A percentile compares a stretch with the other conserved stretches of the same genome.
These are phyloP conservation scores for Fusarium secorum DNA, from an alignment of 2,329 filamentous ascomycete species.

Conservation along the genomic window DNA sequence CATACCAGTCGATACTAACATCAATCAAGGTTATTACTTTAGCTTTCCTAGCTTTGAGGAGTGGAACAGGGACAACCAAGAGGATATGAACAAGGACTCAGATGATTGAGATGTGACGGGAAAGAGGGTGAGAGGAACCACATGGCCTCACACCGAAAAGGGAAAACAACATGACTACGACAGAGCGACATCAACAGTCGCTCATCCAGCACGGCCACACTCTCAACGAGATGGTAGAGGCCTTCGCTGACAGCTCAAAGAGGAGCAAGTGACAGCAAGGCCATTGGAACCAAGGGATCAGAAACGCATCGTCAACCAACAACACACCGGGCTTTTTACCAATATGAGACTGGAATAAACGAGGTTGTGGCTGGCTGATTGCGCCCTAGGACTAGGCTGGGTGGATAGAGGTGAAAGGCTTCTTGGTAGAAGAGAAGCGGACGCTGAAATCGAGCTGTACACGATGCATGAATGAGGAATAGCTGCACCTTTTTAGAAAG, in stretches of 20 bases:
- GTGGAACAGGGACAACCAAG: conserved; percentile 58
- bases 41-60: conserved; percentile 79
- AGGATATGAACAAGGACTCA: conserved; percentile 35
- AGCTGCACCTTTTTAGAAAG: conserved; percentile 22
- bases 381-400: conserved; percentile 24
- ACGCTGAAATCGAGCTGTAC: conserved; percentile 17
- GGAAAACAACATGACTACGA: conserved; percentile 22
- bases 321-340: conserved; percentile 4
- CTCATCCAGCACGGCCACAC: conserved; percentile 10
- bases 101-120: conserved; percentile 36
- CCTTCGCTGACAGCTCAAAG: conserved; percentile 13
- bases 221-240: conserved; percentile 2
- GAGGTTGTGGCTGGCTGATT: conserved; percentile 26
- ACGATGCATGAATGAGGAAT: conserved; percentile 26
- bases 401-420: conserved; percentile 17
- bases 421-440: conserved; percentile 20
- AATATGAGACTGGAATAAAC: conserved; percentile 7
- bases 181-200: conserved; percentile 16
- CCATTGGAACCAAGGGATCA: conserved; percentile 20
- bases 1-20: conserved; percentile 47
- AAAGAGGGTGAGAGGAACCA: conserved; percentile 23
- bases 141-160: conserved; percentile 28
- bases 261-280: conserved; percentile 27
- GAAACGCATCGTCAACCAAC: conserved; percentile 15
- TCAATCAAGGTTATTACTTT: conserved; percentile 63